Percentiles rank a stretch among this genome's conserved stretches.
Evolutionary conservation across 2,329 filamentous ascomycete species (phyloP).

Genomic region (Seiridium unicorne): DNA sequence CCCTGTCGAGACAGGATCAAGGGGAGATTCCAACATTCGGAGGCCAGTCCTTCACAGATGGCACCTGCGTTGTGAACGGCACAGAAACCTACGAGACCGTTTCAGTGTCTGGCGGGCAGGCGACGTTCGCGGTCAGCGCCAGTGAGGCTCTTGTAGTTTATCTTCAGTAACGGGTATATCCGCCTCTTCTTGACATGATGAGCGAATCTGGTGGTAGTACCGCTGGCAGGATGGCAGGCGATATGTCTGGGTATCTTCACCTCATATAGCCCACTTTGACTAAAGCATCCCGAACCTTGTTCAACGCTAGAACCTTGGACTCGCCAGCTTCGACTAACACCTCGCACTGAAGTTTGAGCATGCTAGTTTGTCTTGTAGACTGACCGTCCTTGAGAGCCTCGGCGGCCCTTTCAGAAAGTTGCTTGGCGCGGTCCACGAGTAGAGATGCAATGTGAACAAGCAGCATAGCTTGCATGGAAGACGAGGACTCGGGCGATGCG

Average conservation of each 20-base stretch:
- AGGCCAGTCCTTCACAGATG: conserved; percentile 44
- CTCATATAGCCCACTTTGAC: conserved; percentile 12
- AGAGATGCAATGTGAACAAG: conserved; percentile 19
- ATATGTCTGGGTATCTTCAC: neutral
- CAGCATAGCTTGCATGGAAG: conserved; percentile 22
- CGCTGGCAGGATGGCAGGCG: neutral
- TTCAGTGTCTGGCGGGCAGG: conserved; percentile 31
- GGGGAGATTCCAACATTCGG: conserved; percentile 41
- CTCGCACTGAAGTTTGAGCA: conserved; percentile 22
- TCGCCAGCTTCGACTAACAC: conserved; percentile 18
- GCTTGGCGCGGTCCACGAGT: conserved; percentile 14
- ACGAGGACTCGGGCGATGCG: conserved; percentile 18
- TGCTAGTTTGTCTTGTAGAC: conserved; percentile 11
- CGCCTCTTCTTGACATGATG: neutral
- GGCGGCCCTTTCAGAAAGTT: conserved; percentile 12
- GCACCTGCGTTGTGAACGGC: conserved; percentile 41
- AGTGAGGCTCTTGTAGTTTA: conserved; percentile 49
- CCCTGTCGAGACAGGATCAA: conserved; percentile 41
- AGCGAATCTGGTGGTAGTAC: neutral
- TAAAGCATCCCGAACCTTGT: conserved; percentile 16
- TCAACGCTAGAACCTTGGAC: conserved; percentile 15
- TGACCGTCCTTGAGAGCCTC: neutral
- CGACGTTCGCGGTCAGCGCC: conserved; percentile 38
- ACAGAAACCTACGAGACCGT: conserved; percentile 35
- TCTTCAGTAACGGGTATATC: conserved; percentile 25